A percentile compares a stretch with the other conserved stretches of the same genome.
phyloP scores from a whole-genome alignment of 2,329 filamentous ascomycete species.

The Fusarium nanum region DNA sequence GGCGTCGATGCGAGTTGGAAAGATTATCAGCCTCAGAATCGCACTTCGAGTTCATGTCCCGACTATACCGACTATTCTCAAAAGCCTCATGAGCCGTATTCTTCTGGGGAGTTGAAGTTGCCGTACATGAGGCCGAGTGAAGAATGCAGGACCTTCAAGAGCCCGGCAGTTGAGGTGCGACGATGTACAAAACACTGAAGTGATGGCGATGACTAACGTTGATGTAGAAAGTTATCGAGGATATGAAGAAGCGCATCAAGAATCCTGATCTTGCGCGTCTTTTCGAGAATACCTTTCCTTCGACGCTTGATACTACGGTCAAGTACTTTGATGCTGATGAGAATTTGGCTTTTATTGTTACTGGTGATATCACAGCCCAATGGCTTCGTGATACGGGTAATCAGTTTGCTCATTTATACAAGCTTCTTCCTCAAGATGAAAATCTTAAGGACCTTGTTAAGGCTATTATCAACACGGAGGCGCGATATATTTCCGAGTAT shows the following conservation, averaged over 20 bases:
- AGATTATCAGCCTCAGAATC: slow-evolving; percentile 18
- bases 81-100: slow-evolving; percentile 4
- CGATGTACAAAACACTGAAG: fast-evolving
- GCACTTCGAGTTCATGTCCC: slow-evolving; percentile 13
- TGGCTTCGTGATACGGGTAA: slow-evolving; percentile 26
- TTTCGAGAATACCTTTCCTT: slow-evolving; percentile 27
- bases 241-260: slow-evolving; percentile 24
- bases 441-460: slow-evolving; percentile 19
- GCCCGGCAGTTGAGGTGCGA: slow-evolving; percentile 12
- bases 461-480: slow-evolving; percentile 27
- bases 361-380: slow-evolving; percentile 29
- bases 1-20: slow-evolving; percentile 7
- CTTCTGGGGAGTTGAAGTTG: slow-evolving; percentile 8
- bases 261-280: slow-evolving; percentile 24
- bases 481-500: slow-evolving; percentile 22
- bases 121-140: slow-evolving; percentile 26
- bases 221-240: slow-evolving; percentile 14
- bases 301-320: slow-evolving; percentile 21
- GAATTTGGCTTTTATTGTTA: slow-evolving; percentile 22
- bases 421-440: slow-evolving; percentile 13
- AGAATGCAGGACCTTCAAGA: slow-evolving; percentile 29
- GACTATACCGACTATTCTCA: slow-evolving; percentile 25
- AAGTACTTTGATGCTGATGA: slow-evolving; percentile 21
- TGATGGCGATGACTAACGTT: fast-evolving
- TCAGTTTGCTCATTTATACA: slow-evolving; percentile 29